phyloP scores from a whole-genome alignment of 2,329 filamentous ascomycete species.

The Tolypocladium amazonense region DNA sequence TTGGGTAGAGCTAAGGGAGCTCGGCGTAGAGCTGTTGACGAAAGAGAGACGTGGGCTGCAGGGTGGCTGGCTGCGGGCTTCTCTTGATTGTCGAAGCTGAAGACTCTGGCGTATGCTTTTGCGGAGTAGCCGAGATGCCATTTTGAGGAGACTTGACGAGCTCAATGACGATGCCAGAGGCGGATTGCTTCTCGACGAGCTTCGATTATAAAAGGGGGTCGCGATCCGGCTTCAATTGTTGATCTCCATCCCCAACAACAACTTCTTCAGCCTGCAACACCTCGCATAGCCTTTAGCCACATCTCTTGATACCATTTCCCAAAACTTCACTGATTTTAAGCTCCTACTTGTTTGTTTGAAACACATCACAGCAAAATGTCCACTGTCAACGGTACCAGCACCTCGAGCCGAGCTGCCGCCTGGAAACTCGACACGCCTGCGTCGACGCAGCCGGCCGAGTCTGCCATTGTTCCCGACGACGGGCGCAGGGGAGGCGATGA shows the following conservation, averaged over 20 bases:
- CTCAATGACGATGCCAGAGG: background rate
- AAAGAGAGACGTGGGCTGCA: background rate
- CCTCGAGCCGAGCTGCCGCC: background rate
- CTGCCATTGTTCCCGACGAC: background rate
- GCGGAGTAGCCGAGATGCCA: background rate
- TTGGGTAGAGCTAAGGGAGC: background rate
- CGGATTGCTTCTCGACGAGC: background rate
- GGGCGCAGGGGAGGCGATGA: background rate
- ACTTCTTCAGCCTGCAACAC: background rate
- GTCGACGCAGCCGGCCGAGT: background rate
- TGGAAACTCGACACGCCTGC: background rate
- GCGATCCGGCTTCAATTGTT: background rate
- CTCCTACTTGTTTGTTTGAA: background rate
- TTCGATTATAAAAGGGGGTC: background rate
- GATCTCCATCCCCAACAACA: background rate
- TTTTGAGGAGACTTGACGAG: too few relatives aligned
- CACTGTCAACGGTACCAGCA: background rate
- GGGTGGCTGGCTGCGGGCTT: background rate
- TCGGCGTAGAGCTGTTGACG: background rate
- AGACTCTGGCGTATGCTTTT: background rate
- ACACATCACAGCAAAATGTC: background rate
- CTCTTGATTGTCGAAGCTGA: background rate
- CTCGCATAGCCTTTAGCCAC: background rate
- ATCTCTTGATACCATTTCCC: background rate
- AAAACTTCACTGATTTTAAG: background rate